Base-by-base conservation (phyloP, 2,329 filamentous ascomycete species). In the Sporothrix variecibatus region DNA sequence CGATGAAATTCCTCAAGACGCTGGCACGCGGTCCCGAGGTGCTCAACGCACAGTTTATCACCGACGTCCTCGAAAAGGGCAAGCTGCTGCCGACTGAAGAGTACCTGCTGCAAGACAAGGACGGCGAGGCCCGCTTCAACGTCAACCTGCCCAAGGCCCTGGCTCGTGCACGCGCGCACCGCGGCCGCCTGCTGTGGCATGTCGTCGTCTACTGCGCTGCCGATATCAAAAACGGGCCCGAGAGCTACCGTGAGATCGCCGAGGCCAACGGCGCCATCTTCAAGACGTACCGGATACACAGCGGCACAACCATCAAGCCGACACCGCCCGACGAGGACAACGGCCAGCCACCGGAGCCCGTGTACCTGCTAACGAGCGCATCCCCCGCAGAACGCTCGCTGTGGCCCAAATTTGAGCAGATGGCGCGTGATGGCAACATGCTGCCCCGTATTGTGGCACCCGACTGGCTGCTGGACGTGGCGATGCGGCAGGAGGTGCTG, bases 1-100 rank as follows among this genome's bases (percentile, higher is more conserved):
- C 96, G 0, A 91, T 94, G 81, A 99, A 99, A 80, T 99, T 99
- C 80, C 91, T 98, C 69, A 92, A 92, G 75, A 94, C 94, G 15
- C 85, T 99, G 38, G 94, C 96, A 23, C 91, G 90, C 75, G 94
- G 93, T 0, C 94, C 94, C 0, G 87, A 89, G 1, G 89, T 98
- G 60, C 88, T 98, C 72, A 91, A 90, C 64, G 92, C 92, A 0
- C 87, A 89, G 9, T 99, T 94, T 81, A 89, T 99, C 74, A 93
- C 95, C 73, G 86, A 89, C 31, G 94, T 92, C 65, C 86, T 98
- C 12, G 89, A 93, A 64, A 86, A 89, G 43, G 89, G 92, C 76
- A 86, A 90, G 78, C 80, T 93, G 9, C 89, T 92, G 0, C 84
- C 91, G 28, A 85, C 91, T 0, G 84, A 90, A 0, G 86, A 93